A percentile compares a stretch with the other conserved stretches of the same genome.
Evolutionary conservation across 306 rosid genomes (phyloP).

Genomic region (Lathyrus sativus): DNA sequence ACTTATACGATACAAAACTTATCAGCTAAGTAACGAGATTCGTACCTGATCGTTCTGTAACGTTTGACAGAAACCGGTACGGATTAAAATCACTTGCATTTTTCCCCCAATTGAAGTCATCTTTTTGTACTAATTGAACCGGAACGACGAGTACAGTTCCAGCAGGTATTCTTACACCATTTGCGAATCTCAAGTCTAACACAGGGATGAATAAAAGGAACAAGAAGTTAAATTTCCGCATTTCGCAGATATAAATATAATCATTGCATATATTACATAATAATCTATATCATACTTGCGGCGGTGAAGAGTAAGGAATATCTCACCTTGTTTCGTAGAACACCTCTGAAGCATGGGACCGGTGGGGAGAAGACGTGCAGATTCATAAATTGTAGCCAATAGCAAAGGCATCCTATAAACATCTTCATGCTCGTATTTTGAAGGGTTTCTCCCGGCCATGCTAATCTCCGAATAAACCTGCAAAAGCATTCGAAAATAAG

Average conservation of each 20-base stretch:
- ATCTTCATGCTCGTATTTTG: conserved; percentile 47
- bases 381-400: conserved; percentile 74
- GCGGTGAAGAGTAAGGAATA: conserved; percentile 21
- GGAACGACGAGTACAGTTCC: conserved; percentile 73
- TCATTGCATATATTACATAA: neutral
- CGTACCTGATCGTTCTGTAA: conserved; percentile 47
- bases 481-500: conserved; percentile 39
- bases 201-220: conserved; percentile 33
- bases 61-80: conserved; percentile 60
- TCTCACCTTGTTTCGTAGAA: conserved; percentile 67
- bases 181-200: conserved; percentile 61
- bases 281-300: neutral
- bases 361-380: conserved; percentile 70
- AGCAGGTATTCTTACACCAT: conserved; percentile 70
- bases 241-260: neutral
- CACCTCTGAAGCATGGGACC: conserved; percentile 83
- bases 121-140: conserved; percentile 67
- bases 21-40: conserved; percentile 33
- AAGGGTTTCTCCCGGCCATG: conserved; percentile 44
- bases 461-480: conserved; percentile 70
- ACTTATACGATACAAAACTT: conserved; percentile 35
- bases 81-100: conserved; percentile 73
- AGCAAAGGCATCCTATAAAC: conserved; percentile 68
- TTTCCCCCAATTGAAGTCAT: conserved; percentile 71
- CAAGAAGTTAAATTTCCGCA: neutral